A percentile compares a stretch with the other conserved stretches of the same genome.
Evolutionary conservation across 257 asterid genomes (phyloP).

Genomic region (Nicotiana attenuata): DNA sequence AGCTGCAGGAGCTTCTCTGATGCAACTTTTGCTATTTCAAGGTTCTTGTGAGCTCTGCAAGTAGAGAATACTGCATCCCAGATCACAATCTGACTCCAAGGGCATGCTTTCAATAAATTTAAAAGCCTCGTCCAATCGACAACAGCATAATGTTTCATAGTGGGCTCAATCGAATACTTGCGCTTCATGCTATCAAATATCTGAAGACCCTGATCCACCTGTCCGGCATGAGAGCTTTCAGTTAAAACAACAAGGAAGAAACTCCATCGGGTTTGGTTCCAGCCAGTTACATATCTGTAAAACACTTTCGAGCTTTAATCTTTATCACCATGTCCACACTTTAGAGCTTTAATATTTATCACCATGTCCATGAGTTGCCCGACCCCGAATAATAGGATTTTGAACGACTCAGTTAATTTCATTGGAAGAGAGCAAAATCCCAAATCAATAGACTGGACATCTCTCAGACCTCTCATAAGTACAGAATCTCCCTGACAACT

Average conservation of each 20-base stretch:
- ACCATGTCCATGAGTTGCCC: slow-evolving; percentile 30
- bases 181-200: slow-evolving; percentile 22
- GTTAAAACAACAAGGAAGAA: slow-evolving; percentile 22
- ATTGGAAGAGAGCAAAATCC: too few species aligned
- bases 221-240: slow-evolving; percentile 34
- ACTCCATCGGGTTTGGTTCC: slow-evolving; percentile 26
- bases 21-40: slow-evolving; percentile 31
- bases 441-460: too few species aligned
- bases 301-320: slow-evolving; percentile 21
- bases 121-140: slow-evolving; percentile 28
- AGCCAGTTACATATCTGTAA: slow-evolving; percentile 21
- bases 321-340: slow-evolving; percentile 22
- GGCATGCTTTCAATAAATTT: slow-evolving; percentile 29
- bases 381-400: slow-evolving; percentile 8
- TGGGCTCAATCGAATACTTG: slow-evolving; percentile 21
- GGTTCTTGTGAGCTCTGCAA: slow-evolving; percentile 31
- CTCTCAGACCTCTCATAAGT: not conserved
- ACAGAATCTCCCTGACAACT: not conserved
- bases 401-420: too few species aligned
- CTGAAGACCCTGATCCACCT: slow-evolving; percentile 26
- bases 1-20: slow-evolving; percentile 29
- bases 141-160: slow-evolving; percentile 36
- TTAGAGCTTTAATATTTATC: slow-evolving; percentile 17
- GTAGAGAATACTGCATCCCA: slow-evolving; percentile 37
- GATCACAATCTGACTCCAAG: slow-evolving; percentile 25